phyloP scores from a whole-genome alignment of 805 yeast genomes.

The Zygoascus tannicola region DNA sequence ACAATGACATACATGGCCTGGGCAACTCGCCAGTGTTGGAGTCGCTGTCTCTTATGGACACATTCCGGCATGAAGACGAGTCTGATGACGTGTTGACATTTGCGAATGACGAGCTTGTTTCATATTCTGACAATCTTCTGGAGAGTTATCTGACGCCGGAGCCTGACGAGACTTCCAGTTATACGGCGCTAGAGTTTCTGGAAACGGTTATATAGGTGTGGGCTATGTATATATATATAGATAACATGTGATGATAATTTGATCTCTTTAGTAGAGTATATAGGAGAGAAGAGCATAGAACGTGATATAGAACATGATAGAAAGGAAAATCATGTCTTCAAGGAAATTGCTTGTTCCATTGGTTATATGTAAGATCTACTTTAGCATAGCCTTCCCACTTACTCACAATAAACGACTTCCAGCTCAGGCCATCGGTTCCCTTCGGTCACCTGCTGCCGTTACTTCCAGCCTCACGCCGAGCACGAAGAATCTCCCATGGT shows the following conservation, averaged over 20 bases:
- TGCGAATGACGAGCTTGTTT: not conserved
- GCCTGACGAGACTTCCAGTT: conserved; percentile 9
- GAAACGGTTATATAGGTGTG: conserved; percentile 11
- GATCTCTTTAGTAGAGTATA: too few relatives aligned
- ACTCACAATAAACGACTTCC: too few relatives aligned
- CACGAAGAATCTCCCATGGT: conserved; percentile 27
- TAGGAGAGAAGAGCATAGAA: too few relatives aligned
- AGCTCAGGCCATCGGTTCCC: too few relatives aligned
- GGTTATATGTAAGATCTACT: too few relatives aligned
- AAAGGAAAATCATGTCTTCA: too few relatives aligned
- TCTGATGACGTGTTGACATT: not conserved
- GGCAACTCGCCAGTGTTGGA: not conserved
- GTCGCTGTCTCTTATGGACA: not conserved
- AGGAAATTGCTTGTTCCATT: too few relatives aligned
- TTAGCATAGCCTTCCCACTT: too few relatives aligned
- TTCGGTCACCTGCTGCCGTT: too few relatives aligned
- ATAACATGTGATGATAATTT: too few relatives aligned
- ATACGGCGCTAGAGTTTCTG: conserved; percentile 17
- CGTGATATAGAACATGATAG: too few relatives aligned
- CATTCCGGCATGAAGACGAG: conserved; percentile 1
- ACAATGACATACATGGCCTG: not conserved
- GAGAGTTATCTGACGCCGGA: conserved; percentile 21
- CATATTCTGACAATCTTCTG: conserved; percentile 4
- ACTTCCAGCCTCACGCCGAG: not conserved
- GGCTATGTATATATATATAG: conserved; percentile 1